These are phyloP conservation scores for Cardiospermum halicacabum DNA, from an alignment of 345 rosid species.

Conservation along the genomic window DNA sequence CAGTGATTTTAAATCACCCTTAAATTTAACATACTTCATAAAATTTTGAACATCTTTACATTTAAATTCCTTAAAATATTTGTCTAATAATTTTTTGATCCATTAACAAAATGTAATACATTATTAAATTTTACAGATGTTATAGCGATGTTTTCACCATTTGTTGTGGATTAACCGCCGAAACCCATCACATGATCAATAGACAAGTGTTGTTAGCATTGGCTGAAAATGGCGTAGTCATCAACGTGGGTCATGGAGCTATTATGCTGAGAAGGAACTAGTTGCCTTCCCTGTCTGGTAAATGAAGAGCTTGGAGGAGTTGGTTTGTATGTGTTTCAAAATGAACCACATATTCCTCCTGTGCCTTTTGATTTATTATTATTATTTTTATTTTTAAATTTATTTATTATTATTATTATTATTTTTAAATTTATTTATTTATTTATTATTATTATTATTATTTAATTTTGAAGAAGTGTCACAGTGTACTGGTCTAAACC, in stretches of 20 bases:
- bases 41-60: no score
- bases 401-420: no score
- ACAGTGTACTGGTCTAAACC: no score
- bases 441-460: no score
- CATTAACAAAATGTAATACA: conserved; percentile 29
- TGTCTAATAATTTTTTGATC: conserved; percentile 35
- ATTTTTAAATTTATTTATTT: no score
- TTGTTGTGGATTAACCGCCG: conserved; percentile 32
- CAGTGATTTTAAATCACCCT: no score
- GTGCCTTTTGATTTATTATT: conserved; percentile 36
- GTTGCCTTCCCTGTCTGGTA: conserved; percentile 31
- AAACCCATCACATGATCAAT: conserved; percentile 40
- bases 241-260: conserved; percentile 43
- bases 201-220: conserved; percentile 35
- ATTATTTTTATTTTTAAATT: no score
- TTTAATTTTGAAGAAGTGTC: no score
- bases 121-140: conserved; percentile 22
- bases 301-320: conserved; percentile 48
- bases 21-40: no score
- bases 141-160: conserved; percentile 33
- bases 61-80: no score
- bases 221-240: conserved; percentile 39
- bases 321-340: conserved; percentile 57
- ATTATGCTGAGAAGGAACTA: conserved; percentile 49
- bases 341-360: conserved; percentile 43